These are phyloP conservation scores for Capsicum pubescens DNA, from an alignment of 257 asterid genomes.

Conservation along the genomic window DNA sequence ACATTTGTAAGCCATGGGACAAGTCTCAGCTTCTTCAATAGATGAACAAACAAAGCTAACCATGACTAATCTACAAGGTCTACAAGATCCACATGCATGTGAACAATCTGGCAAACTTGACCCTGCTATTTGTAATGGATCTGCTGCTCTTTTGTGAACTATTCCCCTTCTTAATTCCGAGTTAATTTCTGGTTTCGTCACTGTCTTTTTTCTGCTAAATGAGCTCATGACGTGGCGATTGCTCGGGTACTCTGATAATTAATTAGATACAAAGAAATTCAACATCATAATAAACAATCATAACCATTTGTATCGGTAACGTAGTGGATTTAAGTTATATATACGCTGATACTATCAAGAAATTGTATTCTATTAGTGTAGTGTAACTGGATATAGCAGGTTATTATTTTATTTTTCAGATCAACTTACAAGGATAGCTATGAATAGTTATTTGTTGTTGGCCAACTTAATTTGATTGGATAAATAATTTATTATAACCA, in stretches of 20 bases:
- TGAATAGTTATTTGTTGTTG: too few relatives aligned
- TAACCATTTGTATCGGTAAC: too few relatives aligned
- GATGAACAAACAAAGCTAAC: conserved; percentile 90
- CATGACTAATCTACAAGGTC: conserved; percentile 81
- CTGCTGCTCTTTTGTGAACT: conserved; percentile 22
- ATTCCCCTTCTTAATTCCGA: conserved; percentile 19
- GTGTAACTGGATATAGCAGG: too few relatives aligned
- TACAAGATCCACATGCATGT: conserved; percentile 92
- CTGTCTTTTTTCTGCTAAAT: conserved; percentile 24
- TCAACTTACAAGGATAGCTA: too few relatives aligned
- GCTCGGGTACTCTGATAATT: conserved; percentile 36
- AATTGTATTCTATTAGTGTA: too few relatives aligned
- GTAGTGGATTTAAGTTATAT: too few relatives aligned
- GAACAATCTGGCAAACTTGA: conserved; percentile 83
- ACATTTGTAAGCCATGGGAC: conserved; percentile 89
- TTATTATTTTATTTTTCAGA: too few relatives aligned
- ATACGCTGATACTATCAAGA: too few relatives aligned
- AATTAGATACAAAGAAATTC: neutral
- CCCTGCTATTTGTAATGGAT: conserved; percentile 57
- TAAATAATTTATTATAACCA: too few relatives aligned
- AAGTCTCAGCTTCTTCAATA: conserved; percentile 88
- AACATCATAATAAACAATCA: neutral
- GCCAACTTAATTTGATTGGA: too few relatives aligned
- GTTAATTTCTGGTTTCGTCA: neutral
- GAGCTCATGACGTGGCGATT: neutral